Base-by-base conservation (phyloP, 192 early-diverging fungal species). In the Dissophora ornata region DNA sequence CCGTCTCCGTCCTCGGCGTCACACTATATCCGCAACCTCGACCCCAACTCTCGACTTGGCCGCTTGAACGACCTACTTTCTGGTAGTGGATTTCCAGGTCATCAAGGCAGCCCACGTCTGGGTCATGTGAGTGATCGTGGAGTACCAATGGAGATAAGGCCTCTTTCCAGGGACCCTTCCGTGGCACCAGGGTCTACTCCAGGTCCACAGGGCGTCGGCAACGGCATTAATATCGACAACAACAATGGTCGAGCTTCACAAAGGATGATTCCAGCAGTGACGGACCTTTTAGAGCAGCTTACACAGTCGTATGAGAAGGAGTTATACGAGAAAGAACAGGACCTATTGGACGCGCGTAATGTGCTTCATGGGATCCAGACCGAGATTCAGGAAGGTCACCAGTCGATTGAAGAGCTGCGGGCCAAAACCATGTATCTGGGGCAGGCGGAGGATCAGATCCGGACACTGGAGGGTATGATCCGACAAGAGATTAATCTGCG, bases 231-330 rank as follows among this genome's bases (percentile, higher is more conserved):
- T 6, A 15, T 18, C 44, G 50, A 21, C 0, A n/a, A 36, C 9
- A 40, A 28, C 36, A 38, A 32, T 3, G 41, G 47, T 0, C 64
- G 63, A 28, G 16, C 58, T 10, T 67, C 73, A 1, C 57, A 77
- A 29, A 61, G 41, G 32, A 67, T 77, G 73, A 77, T 80, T 3
- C 73, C 79, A 0, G 69, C 64, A 18, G 67, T 86, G 24, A 71
- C 75, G 2, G 67, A 82, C 30, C 26, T 86, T 3, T 79, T 86
- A 71, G 80, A 83, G 38, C 71, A 78, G 8, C 66, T 83, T 33
- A 71, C 79, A 3, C 67, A 69, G 25, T 79, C 80, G 16, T 86
- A 81, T 38, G 82, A 83, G 41, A 75, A 67, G 22, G 84, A 86
- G 16, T 26, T 82, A 8, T 42, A 62, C 5, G 78, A 83, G 13